Percentiles rank a stretch among this genome's conserved stretches.
These are phyloP conservation scores for Carnegiea gigantea DNA, from an alignment of 179 eudicot species.

Conservation along the genomic window DNA sequence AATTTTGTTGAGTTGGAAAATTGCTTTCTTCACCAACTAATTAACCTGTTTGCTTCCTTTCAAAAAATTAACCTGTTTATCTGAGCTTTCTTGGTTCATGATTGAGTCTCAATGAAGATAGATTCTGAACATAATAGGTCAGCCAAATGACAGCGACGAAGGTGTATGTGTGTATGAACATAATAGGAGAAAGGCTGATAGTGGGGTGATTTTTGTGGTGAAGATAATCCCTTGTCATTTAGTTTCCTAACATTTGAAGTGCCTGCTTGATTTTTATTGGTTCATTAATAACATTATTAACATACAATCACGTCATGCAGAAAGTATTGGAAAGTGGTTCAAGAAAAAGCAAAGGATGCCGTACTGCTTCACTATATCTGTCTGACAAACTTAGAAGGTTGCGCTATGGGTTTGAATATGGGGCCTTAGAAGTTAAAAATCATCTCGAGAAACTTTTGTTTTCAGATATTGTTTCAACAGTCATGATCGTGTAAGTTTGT, in stretches of 20 bases:
- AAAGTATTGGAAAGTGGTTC: constrained; percentile 87
- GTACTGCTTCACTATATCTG: constrained; percentile 69
- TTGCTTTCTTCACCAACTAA: no score
- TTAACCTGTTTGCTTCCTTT: no score
- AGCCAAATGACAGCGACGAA: not conserved
- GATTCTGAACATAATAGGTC: not conserved
- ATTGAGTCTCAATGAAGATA: not conserved
- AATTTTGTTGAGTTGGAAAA: no score
- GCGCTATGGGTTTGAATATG: constrained; percentile 78
- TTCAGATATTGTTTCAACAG: constrained; percentile 64
- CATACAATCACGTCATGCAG: constrained; percentile 41
- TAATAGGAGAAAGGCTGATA: not conserved
- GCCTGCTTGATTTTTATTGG: not conserved
- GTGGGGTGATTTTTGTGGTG: not conserved
- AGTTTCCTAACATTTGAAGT: not conserved
- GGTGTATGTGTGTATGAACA: not conserved
- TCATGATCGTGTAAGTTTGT: constrained; percentile 57
- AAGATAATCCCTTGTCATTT: not conserved
- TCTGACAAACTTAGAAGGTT: constrained; percentile 60
- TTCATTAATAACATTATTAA: not conserved
- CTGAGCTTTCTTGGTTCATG: no score
- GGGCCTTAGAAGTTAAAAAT: constrained; percentile 75
- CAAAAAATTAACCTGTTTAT: no score
- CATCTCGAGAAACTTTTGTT: constrained; percentile 73
- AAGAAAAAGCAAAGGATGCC: constrained; percentile 50